Conservation (phyloP, 257 asterid species). For the Penstemon eatonii region DNA sequence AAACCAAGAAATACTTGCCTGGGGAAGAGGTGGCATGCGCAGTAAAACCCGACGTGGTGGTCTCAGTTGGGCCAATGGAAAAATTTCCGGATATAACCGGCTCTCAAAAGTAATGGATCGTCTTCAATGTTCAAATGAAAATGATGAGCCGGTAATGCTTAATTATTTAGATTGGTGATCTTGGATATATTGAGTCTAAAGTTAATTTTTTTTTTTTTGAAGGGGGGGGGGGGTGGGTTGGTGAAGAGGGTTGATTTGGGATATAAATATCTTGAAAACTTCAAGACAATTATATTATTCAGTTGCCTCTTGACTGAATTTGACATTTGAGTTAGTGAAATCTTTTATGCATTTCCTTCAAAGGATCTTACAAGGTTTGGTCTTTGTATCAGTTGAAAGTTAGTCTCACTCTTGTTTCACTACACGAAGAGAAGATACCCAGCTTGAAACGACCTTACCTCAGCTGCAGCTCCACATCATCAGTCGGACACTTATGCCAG, state of each 20-base stretch:
- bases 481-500: slow-evolving; percentile 76
- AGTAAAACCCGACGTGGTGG: slow-evolving; percentile 73
- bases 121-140: slow-evolving; percentile 55
- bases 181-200: not conserved
- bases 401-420: slow-evolving; percentile 60
- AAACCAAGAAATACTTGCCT: slow-evolving; percentile 69
- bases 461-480: slow-evolving; percentile 61
- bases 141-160: slow-evolving; percentile 52
- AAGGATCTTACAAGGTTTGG: slow-evolving; percentile 14
- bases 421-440: slow-evolving; percentile 65
- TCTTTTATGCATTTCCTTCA: slow-evolving; percentile 13
- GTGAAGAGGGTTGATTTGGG: not conserved
- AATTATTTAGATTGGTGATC: slow-evolving; percentile 16
- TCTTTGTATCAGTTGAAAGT: slow-evolving; percentile 61
- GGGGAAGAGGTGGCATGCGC: slow-evolving; percentile 96
- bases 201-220: slow-evolving; percentile 14
- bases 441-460: slow-evolving; percentile 80
- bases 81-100: slow-evolving; percentile 54
- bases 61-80: slow-evolving; percentile 52
- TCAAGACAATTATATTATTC: slow-evolving; percentile 1
- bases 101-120: slow-evolving; percentile 70
- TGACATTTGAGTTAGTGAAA: slow-evolving; percentile 16
- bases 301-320: slow-evolving; percentile 16
- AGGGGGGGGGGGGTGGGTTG: slow-evolving; percentile 21
- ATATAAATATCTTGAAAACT: slow-evolving; percentile 10